Evolutionary conservation across 352 stramenopile genomes (phyloP), one percentile per base, ranked within the genome.

Genomic region (Pythium phragmiticola): DNA sequence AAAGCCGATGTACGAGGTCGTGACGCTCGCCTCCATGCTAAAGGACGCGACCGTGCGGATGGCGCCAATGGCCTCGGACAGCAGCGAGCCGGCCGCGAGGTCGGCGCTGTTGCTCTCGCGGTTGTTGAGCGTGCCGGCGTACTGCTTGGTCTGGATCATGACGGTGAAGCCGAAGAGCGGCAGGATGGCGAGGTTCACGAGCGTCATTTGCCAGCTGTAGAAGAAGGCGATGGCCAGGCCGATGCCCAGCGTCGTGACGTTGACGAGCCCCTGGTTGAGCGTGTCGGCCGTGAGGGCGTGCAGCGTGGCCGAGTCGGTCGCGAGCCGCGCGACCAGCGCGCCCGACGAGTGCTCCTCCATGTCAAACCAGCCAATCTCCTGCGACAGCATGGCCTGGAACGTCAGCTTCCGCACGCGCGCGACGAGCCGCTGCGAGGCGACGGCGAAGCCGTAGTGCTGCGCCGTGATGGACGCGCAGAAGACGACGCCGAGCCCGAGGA

Each of bases 281-380:
- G 64, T 66, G 14, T 80, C 68, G 0, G 71, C 63, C 4, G 70
- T 79, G 60, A 82, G 73, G 6, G 70, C 67, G 53, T 88, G 79
- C 19, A 93, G 65, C 8, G 79, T 75, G 4, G 80, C 75, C 14
- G 81, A 66, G 58, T 93, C 84, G 0, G 71, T 87, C 12, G 80
- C 69, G 19, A 93, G 58, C 0, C 80, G 73, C 17, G 74, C 64
- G 0, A 81, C 65, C 16, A 93, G 69, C 14, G 75, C 77, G 11
- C 84, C 84, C 1, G 80, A 78, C 12, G 78, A 64, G 53, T 91
- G 84, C 14, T 80, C 53, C 8, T 80, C 57, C 14, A 66, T n/a
- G 54, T 94, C 81, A 68, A 92, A 92, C 75, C 80, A 94, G 9
- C 68, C 81, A n/a, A 90, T 55, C 41, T 94, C 77, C 65, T 90